A percentile compares a stretch with the other conserved stretches of the same genome.
Evolutionary conservation across 2,329 filamentous ascomycete species (phyloP).

Genomic region (Daldinia sp.): DNA sequence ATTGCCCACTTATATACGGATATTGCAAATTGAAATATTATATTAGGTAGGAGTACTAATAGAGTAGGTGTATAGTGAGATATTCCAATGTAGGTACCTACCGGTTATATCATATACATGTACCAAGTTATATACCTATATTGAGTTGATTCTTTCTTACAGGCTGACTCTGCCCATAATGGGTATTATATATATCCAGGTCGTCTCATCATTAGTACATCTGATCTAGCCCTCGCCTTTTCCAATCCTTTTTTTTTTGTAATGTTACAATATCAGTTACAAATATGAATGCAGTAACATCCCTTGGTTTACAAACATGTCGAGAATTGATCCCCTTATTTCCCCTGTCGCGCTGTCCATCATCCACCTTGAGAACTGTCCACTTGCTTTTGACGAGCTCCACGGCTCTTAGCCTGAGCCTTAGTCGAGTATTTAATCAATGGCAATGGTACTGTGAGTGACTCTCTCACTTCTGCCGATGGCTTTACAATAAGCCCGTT

Average conservation of each 20-base stretch:
- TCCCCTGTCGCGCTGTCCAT: background rate
- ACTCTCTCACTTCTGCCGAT: conserved; percentile 33
- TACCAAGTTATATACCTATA: background rate
- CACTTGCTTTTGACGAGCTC: background rate
- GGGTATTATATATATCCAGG: background rate
- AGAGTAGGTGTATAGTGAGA: background rate
- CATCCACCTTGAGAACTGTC: background rate
- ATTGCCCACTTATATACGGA: conserved; percentile 3
- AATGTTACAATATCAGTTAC: conserved; percentile 5
- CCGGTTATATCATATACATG: background rate
- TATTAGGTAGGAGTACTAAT: background rate
- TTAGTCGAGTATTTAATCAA: conserved; percentile 7
- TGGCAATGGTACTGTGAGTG: conserved; percentile 46
- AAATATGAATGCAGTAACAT: background rate
- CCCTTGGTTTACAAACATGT: background rate
- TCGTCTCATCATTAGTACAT: background rate
- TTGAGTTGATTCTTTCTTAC: background rate
- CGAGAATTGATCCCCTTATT: background rate
- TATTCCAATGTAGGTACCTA: background rate
- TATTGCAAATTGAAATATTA: background rate
- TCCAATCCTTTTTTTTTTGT: background rate
- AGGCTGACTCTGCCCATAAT: background rate
- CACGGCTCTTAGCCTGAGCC: background rate
- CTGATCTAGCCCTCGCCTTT: background rate
- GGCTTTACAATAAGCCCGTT: conserved; percentile 33